Conservation (phyloP, 139 green algal genomes). For the Coelastrella sp. region DNA sequence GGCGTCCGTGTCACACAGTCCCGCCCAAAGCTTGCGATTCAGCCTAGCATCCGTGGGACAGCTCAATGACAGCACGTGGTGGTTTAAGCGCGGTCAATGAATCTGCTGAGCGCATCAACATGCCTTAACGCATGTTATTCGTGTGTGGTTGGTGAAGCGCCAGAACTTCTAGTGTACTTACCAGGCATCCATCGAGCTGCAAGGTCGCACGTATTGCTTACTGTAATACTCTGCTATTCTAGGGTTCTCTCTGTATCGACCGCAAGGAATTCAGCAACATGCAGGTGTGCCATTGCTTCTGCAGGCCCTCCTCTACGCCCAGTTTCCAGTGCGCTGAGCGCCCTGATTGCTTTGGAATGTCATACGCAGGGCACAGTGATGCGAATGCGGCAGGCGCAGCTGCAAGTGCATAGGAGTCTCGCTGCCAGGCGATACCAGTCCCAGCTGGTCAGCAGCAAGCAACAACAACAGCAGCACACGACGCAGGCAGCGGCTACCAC, state of each 20-base stretch:
- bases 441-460: neutral
- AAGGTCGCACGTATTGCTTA: neutral
- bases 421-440: neutral
- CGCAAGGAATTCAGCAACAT: neutral
- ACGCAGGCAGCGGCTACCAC: neutral
- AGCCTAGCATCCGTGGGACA: too few species aligned
- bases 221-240: neutral
- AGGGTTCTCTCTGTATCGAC: neutral
- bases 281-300: neutral
- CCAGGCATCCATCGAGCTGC: too few species aligned
- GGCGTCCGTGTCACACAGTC: too few species aligned
- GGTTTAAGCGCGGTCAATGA: neutral
- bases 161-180: neutral
- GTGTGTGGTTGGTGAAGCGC: neutral
- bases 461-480: neutral
- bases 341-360: neutral
- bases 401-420: slow-evolving; percentile 2
- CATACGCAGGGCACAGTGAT: neutral
- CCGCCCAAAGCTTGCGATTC: too few species aligned
- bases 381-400: neutral
- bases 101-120: neutral
- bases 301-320: too few species aligned
- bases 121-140: neutral
- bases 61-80: neutral
- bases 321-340: too few species aligned